Evolutionary conservation across 768 basidiomycete genomes (phyloP), one percentile per base, ranked within the genome.

Genomic region (Scleroderma citrinum): DNA sequence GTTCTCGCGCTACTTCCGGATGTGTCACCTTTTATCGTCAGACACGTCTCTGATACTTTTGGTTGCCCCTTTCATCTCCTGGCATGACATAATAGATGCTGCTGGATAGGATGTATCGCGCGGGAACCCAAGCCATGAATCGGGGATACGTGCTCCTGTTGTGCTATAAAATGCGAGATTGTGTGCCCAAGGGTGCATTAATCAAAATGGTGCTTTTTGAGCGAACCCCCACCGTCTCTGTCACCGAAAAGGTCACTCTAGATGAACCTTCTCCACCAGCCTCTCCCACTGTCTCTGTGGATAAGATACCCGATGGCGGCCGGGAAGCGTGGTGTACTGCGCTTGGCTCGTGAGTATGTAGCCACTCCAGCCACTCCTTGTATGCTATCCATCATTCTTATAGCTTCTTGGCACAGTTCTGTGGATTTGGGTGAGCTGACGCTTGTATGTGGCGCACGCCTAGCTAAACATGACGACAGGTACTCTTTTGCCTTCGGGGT

Each of bases 361-460:
- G 8, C 13, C 19, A 10, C 31, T n/a, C 8, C 7, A 26, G 29
- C 5, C 2, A 12, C 4, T 39, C 5, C 1, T 7, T 21, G 10
- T 10, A 0, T 1, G 49, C 13, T 2, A 12, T 6, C 36, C 23
- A n/a, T 14, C 14, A 3, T 46, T 32, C 6, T 24, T 5, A n/a
- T 14, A 65, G 63, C 12, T 66, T 66, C 36, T 51, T 65, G 37
- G 53, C 38, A 1, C 57, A 61, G 34, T 59, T 66, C 20, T 59
- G 59, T 41, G 56, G 59, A 47, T 66, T 30, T 31, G 64, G 63
- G 63, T 56, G 36, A 5, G 63, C 44, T 19, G 2, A 2, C 2
- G 7, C 11, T 7, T n/a, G 0, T 2, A 17, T 3, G 1, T 3
- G 1, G 16, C 19, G 29, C 2, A 21, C 5, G 44, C 0, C 47